Conservation (phyloP, 306 rosid genomes). For the Crotalaria pallida region DNA sequence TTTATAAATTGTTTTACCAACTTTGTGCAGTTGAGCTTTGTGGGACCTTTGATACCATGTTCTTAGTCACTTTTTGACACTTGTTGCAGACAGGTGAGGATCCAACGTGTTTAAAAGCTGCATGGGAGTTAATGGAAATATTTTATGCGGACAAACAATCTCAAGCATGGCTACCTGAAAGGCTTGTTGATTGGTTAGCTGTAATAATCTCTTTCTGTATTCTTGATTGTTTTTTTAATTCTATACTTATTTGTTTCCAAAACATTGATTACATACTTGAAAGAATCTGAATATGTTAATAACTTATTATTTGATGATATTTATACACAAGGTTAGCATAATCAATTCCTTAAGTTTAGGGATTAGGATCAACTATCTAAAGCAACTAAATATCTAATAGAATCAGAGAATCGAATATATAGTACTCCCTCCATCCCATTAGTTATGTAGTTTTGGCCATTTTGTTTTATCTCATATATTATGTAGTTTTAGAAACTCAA, state of each 20-base stretch:
- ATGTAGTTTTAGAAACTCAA: too few species aligned
- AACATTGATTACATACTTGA: neutral
- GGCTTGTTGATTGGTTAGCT: constrained; percentile 94
- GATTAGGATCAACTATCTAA: too few species aligned
- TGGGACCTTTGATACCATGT: neutral
- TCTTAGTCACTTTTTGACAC: neutral
- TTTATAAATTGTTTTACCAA: neutral
- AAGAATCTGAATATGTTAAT: too few species aligned
- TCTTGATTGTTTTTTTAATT: neutral
- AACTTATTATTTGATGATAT: too few species aligned
- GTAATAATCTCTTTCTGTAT: constrained; percentile 52
- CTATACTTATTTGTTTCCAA: neutral
- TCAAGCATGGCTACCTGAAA: constrained; percentile 85
- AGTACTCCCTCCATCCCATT: too few species aligned
- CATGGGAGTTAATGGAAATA: constrained; percentile 91
- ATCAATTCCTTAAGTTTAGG: too few species aligned
- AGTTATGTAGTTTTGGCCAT: too few species aligned
- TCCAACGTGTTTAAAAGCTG: constrained; percentile 82
- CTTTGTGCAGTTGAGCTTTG: neutral
- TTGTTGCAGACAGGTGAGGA: constrained; percentile 57
- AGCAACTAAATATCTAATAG: too few species aligned
- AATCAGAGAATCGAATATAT: too few species aligned
- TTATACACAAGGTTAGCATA: too few species aligned
- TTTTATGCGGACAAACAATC: constrained; percentile 87
- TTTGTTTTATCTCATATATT: too few species aligned